Evolutionary conservation across 768 basidiomycete species (phyloP), one percentile per base, ranked within the genome.

Genomic region (Amanita exitialis): DNA sequence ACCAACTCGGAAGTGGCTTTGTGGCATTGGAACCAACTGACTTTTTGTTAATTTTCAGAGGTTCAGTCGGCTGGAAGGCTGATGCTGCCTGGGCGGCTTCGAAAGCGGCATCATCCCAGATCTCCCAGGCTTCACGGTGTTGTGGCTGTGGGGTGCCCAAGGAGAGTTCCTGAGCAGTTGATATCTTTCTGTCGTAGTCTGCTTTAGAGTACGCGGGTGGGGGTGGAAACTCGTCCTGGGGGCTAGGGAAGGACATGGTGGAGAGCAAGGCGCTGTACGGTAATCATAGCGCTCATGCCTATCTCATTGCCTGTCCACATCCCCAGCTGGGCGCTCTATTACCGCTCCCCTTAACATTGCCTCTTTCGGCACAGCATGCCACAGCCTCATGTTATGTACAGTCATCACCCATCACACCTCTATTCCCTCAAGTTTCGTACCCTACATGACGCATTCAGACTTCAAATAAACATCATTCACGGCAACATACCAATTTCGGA

Each of bases 401-500:
- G 43, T n/a, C 27, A 44, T 44, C 15, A 13, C 13, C 1, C 32
- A 13, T 47, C 68, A 91, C 16, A 91, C 75, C 64, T 90, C 87
- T 52, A 90, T 89, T 8, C 82, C 86, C 64, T 92, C 89, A 52
- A 90, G 61, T 64, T 87, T 91, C 7, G 87, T 92, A 30, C 89
- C 89, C 89, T 90, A 56, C 37, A 46, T 8, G 35, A 49, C 28
- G 20, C 3, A 45, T 35, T 20, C 32, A 42, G 28, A 15, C 48
- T n/a, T 18, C 13, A 47, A 12, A 15, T 52, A 16, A 53, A 55
- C 39, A 44, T 9, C 15, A 4, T 12, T 35, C 23, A 38, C 37
- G 27, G 32, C 7, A 1, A 65, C 79, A 65, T 55, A 89, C 88
- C 62, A 92, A 71, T 64, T 82, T 90, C 4, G 90, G 90, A 39